Evolutionary conservation across 2,329 filamentous ascomycete genomes (phyloP).

Genomic region (Coleophoma cylindrospora): DNA sequence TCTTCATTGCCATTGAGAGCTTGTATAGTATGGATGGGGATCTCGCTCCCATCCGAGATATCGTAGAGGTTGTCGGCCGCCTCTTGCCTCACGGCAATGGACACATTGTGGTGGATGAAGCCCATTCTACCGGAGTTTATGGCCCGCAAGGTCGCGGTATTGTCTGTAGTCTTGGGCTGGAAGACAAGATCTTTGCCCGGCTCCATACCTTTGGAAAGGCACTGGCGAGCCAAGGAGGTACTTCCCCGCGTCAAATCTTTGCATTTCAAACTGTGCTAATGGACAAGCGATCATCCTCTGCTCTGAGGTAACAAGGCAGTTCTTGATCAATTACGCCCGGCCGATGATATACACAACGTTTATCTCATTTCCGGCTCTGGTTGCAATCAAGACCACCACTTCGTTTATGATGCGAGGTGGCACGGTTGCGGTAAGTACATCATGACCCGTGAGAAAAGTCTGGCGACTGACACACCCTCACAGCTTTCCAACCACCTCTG

Average conservation of each 20-base stretch:
- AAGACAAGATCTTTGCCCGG: conserved; percentile 49
- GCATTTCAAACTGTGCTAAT: conserved; percentile 7
- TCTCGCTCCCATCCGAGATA: conserved; percentile 55
- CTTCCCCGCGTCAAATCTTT: conserved; percentile 16
- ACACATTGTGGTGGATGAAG: conserved; percentile 63
- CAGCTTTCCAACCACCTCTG: conserved; percentile 36
- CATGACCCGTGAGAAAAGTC: background rate
- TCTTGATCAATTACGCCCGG: conserved; percentile 73
- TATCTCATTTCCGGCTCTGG: conserved; percentile 55
- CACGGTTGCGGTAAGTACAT: conserved; percentile 35
- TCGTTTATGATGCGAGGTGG: conserved; percentile 46
- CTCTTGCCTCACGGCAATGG: conserved; percentile 53
- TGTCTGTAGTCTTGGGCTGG: conserved; percentile 50
- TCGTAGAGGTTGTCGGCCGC: conserved; percentile 52
- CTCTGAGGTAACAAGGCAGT: conserved; percentile 50
- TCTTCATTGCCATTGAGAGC: conserved; percentile 66
- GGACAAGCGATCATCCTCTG: conserved; percentile 56
- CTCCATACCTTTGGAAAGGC: conserved; percentile 66
- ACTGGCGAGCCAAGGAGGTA: conserved; percentile 65
- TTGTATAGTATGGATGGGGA: conserved; percentile 86
- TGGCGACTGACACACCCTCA: conserved; percentile 8
- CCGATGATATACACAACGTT: conserved; percentile 71
- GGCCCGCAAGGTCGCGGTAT: conserved; percentile 52
- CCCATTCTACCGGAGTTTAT: conserved; percentile 59
- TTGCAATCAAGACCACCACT: conserved; percentile 53